Conservation (phyloP, 495 filamentous ascomycete species). For the Talaromyces adpressus region DNA sequence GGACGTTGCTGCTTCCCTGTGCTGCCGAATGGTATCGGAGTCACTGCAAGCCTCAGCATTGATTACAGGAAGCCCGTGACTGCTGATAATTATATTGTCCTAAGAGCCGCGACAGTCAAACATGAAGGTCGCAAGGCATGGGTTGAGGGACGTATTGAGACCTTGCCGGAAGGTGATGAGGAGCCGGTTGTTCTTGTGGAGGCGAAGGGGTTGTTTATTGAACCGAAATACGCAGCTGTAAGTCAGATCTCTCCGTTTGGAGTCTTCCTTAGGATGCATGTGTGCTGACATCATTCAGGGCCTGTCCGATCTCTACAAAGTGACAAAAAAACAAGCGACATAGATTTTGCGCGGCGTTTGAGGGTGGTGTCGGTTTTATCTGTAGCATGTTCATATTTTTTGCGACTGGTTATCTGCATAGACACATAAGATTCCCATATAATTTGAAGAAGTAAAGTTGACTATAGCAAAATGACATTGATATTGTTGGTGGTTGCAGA, state of each 20-base stretch:
- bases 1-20: conserved; percentile 88
- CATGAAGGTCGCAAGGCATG: conserved; percentile 94
- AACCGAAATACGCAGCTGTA: conserved; percentile 76
- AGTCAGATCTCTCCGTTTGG: conserved; percentile 15
- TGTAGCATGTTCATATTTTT: not conserved
- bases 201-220: conserved; percentile 81
- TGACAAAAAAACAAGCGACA: not conserved
- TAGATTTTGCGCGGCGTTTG: conserved; percentile 3
- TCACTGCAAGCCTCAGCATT: conserved; percentile 87
- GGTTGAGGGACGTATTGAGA: conserved; percentile 89
- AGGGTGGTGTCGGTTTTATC: not conserved
- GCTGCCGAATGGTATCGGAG: conserved; percentile 78
- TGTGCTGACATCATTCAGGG: not conserved
- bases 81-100: conserved; percentile 69
- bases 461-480: not conserved
- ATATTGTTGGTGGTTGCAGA: not conserved
- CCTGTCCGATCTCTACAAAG: not conserved
- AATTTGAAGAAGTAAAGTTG: not conserved
- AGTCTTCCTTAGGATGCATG: not conserved
- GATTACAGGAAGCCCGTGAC: conserved; percentile 77
- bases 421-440: not conserved
- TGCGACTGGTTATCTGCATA: not conserved
- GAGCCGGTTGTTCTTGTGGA: conserved; percentile 63
- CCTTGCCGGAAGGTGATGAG: conserved; percentile 56
- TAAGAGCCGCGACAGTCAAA: conserved; percentile 75